These are phyloP conservation scores for Saccharomyces hybrid DNA, from an alignment of 1,139 yeast genomes.

Conservation along the genomic window DNA sequence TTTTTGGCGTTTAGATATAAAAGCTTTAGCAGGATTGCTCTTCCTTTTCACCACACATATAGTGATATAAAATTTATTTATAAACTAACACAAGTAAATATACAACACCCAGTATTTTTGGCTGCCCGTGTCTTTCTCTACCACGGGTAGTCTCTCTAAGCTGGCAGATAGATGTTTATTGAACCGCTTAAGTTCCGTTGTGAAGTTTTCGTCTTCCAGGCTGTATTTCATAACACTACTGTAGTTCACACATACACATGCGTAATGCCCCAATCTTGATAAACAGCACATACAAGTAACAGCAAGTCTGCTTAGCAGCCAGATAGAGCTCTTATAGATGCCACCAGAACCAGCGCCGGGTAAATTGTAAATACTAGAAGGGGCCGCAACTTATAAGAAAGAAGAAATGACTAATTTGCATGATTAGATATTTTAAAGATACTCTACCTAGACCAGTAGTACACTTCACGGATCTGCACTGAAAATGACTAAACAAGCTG, in stretches of 20 bases:
- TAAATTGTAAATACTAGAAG: not conserved
- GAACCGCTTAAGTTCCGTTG: slow-evolving; percentile 5
- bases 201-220: slow-evolving; percentile 1
- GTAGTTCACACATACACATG: slow-evolving; percentile 2
- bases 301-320: not conserved
- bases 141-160: slow-evolving; percentile 3
- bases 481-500: slow-evolving; percentile 17
- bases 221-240: slow-evolving; percentile 4
- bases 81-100: not conserved
- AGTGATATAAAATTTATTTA: not conserved
- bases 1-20: not conserved
- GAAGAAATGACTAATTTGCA: not conserved
- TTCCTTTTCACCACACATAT: not conserved
- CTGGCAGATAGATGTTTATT: slow-evolving; percentile 4
- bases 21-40: not conserved
- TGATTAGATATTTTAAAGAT: not conserved
- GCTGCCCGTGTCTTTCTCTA: slow-evolving; percentile 7
- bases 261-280: not conserved
- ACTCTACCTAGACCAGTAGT: not conserved
- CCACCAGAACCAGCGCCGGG: not conserved
- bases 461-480: not conserved
- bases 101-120: slow-evolving; percentile 6
- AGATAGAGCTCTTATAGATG: not conserved
- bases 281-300: not conserved
- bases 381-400: not conserved